phyloP scores from a whole-genome alignment of 1,284 basidiomycete species.

The Stereum hirsutum region DNA sequence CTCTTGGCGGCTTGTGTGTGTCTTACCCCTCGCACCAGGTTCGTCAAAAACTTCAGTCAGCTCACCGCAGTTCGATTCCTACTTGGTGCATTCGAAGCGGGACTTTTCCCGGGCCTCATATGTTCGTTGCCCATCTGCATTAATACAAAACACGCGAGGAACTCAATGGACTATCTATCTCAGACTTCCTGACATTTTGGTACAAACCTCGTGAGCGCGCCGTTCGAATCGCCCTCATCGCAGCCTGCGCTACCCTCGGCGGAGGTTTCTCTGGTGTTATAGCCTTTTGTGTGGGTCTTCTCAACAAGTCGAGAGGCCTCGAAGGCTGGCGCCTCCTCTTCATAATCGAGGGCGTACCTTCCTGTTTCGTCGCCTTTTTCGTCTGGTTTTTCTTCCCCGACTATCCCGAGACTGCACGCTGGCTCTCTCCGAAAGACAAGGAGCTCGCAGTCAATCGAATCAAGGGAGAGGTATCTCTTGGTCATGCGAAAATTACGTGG shows the following conservation, averaged over 20 bases:
- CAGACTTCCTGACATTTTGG: conserved; percentile 30
- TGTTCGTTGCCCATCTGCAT: no score
- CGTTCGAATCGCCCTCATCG: conserved; percentile 26
- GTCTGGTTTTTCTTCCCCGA: conserved; percentile 32
- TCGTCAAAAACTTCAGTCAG: conserved; percentile 22
- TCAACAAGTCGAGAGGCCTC: conserved; percentile 21
- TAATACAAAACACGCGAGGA: no score
- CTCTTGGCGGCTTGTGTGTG: conserved; percentile 22
- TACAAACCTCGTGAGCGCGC: conserved; percentile 30
- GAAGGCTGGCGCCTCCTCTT: conserved; percentile 32
- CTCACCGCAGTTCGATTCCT: conserved; percentile 21
- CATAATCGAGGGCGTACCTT: conserved; percentile 37
- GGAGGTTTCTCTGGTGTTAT: conserved; percentile 36
- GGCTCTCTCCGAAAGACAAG: conserved; percentile 24
- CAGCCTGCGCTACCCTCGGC: conserved; percentile 28
- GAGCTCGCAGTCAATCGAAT: conserved; percentile 19
- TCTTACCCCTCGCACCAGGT: no score
- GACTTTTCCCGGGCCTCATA: conserved; percentile 21
- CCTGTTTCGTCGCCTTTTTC: conserved; percentile 27
- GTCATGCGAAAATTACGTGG: conserved; percentile 19
- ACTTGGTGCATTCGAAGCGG: conserved; percentile 23
- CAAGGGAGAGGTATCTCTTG: conserved; percentile 18
- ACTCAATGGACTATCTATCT: no score
- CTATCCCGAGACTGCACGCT: conserved; percentile 33
- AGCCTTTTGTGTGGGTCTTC: conserved; percentile 26